phyloP scores from a whole-genome alignment of 2,329 filamentous ascomycete species.

The Aspergillus sp. region DNA sequence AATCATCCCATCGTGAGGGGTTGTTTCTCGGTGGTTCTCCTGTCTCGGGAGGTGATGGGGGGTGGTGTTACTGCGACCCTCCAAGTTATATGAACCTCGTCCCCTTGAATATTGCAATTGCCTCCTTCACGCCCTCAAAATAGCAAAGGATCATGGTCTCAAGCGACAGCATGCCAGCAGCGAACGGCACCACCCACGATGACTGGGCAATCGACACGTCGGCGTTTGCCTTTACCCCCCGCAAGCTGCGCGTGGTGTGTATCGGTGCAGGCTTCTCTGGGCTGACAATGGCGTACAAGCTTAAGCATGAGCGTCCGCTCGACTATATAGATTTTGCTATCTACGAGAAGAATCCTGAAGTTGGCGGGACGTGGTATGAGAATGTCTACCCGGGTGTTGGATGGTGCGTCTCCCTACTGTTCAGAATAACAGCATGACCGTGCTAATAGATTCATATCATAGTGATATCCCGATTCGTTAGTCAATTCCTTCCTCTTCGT shows the following conservation, averaged over 20 bases:
- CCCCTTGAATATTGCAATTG: too few relatives aligned
- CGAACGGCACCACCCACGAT: background rate
- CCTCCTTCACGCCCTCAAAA: background rate
- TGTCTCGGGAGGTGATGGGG: too few relatives aligned
- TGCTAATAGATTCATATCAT: background rate
- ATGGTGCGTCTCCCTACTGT: background rate
- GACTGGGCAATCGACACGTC: background rate
- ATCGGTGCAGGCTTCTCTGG: slow-evolving; percentile 33
- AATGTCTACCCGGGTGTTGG: slow-evolving; percentile 4
- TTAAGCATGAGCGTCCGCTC: slow-evolving; percentile 22
- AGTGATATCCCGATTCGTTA: background rate
- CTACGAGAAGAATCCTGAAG: slow-evolving; percentile 1
- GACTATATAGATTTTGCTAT: background rate
- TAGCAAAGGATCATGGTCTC: background rate
- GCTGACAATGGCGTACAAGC: slow-evolving; percentile 41
- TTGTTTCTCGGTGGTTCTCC: too few relatives aligned
- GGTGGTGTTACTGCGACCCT: too few relatives aligned
- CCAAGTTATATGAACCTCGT: too few relatives aligned
- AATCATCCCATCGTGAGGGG: too few relatives aligned
- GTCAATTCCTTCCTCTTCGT: background rate
- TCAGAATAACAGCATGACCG: too few relatives aligned
- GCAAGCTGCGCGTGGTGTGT: slow-evolving; percentile 22
- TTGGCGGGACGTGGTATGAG: slow-evolving; percentile 4
- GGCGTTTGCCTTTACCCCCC: slow-evolving; percentile 14
- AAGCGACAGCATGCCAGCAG: background rate